Base-by-base conservation (phyloP, 371 early-diverging fungal species). In the Homolaphlyctis polyrhiza region DNA sequence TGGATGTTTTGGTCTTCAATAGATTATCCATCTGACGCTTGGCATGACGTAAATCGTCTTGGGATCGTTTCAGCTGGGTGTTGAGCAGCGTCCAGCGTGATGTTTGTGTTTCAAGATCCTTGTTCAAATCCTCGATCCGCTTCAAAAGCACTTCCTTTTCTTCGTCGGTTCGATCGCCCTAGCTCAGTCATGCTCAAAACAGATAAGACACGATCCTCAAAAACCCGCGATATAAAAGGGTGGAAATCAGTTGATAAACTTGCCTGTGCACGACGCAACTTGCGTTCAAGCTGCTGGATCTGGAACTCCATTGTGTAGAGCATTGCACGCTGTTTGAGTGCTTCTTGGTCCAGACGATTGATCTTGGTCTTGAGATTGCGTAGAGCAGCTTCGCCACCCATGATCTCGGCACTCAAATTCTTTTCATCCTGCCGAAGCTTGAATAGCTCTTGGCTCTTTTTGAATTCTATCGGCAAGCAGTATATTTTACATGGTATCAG, bases 281-380 rank as follows among this genome's bases (percentile, higher is more conserved):
- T 82, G n/a, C 83, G 66, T 66, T 84, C 83, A 25, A 84, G 61
- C 69, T 81, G 81, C 69, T 84, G 83, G 45, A 84, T 76, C 48
- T 79, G 74, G 66, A 76, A 84, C 59, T 82, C 83, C 57, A 79
- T 79, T 8, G 80, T 73, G 60, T 84, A 84, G 13, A 84, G 63
- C 36, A 84, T 59, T 5, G 81, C 75, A 36, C 77, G 79, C 55
- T 84, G 81, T 57, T 76, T 73, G 27, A 81, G 58, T 13, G 80
- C 72, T 52, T 82, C 83, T 39, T 81, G 81, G 57, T 83, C 82
- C 18, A 80, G 61, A 39, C 77, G 71, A 36, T 79, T 66, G 47
- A 83, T 73, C 39, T 76, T 75, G 47, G 52, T 59, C 50, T 68
- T 71, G 30, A 82, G 65, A 60, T 80, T 82, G 32, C 75, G 66